Percentiles rank a stretch among this genome's conserved stretches.
Evolutionary conservation across 208 protist species (phyloP).

Genomic region (Trypanosoma cruzi): DNA sequence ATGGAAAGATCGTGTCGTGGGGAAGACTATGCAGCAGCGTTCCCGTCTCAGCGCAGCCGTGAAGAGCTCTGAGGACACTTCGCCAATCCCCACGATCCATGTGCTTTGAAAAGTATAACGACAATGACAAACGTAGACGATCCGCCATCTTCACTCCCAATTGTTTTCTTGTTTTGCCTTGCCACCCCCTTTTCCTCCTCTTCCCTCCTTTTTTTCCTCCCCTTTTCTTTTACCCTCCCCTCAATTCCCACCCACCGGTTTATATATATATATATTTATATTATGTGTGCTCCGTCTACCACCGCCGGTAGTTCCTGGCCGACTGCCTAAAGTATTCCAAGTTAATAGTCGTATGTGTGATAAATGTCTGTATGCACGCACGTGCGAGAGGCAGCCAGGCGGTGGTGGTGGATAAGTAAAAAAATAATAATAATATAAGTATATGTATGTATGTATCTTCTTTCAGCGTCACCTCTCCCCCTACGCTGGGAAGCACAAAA

Average conservation of each 20-base stretch:
- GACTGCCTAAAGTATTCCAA: neutral
- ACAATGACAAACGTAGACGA: conserved; percentile 27
- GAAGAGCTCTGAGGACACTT: conserved; percentile 29
- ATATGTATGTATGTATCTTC: no score
- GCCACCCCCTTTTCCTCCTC: neutral
- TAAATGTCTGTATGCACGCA: neutral
- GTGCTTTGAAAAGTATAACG: conserved; percentile 28
- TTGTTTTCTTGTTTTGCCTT: neutral
- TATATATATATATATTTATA: neutral
- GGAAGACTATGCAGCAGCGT: conserved; percentile 28
- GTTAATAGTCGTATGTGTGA: no score
- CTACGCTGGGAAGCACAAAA: neutral
- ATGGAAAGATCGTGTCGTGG: conserved; percentile 32
- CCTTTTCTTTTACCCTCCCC: neutral
- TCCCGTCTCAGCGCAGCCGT: conserved; percentile 26
- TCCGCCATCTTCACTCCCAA: conserved; percentile 13
- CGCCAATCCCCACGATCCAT: conserved; percentile 37
- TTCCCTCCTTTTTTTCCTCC: neutral
- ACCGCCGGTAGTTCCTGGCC: no score
- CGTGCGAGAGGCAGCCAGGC: neutral
- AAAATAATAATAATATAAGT: no score
- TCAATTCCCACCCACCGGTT: neutral
- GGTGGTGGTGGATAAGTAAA: no score
- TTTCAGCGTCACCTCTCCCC: neutral
- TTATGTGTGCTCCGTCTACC: no score